Base-by-base conservation (phyloP, 495 filamentous ascomycete genomes). In the Cercophora samala region DNA sequence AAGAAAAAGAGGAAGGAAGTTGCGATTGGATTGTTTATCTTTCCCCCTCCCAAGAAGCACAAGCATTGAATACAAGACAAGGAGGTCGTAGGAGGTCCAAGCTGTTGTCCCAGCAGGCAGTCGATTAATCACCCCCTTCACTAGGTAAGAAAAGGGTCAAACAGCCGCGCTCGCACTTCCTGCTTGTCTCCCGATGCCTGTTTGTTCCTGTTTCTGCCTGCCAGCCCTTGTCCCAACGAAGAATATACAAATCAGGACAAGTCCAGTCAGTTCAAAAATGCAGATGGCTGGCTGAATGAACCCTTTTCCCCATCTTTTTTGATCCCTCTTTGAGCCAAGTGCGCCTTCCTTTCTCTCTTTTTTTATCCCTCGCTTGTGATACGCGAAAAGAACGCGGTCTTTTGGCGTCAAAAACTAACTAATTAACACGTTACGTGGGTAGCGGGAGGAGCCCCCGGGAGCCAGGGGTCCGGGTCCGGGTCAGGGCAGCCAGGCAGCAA, bases 381-480 rank as follows among this genome's bases (percentile, higher is more conserved):
- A 64, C 70, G 70, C 64, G 58, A 66, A 46, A 51, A 32, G 60
- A n/a, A 72, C 70, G 70, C 70, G 70, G 64, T 19, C 51, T 72
- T 72, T 70, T 72, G 70, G 70, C 70, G 70, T 72, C 65, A 62
- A 6, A 29, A 29, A 29, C 26, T 29, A 5, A 29, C 56, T 55
- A 61, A 64, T 68, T 68, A 68, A 66, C 61, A 37, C 29, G 68
- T 22, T 4, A 70, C 66, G 64, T 58, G 64, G 67, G 58, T 46
- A 32, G 59, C n/a, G 58, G 17, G 1, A 29, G 37, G n/a, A 46
- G 61, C 0, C 22, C 18, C 29, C 22, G 8, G 8, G 29, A 3
- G 37, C 15, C 8, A 17, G 13, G 9, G 37, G 11, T 46, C 37
- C 6, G 37, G 13, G 37, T 18, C 13, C 37, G 37, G 37, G 37